phyloP scores from a whole-genome alignment of 768 basidiomycete genomes.

The Naganishia antarctica region DNA sequence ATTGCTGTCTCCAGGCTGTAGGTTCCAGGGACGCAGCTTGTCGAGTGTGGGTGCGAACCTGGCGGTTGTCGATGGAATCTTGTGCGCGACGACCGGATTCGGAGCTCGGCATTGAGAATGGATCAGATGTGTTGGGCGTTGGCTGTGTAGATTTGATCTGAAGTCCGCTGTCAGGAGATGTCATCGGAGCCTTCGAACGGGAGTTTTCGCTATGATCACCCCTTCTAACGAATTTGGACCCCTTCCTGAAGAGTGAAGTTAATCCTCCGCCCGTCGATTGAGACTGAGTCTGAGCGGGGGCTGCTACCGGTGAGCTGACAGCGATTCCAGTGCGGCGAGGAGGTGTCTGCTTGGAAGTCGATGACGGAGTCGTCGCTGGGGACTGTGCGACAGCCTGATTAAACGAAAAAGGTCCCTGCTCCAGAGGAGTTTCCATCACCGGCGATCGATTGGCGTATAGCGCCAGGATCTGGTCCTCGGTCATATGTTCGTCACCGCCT shows the following conservation, averaged over 20 bases:
- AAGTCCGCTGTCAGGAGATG: neutral
- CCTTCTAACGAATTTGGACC: slow-evolving; percentile 1
- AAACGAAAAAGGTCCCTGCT: slow-evolving; percentile 8
- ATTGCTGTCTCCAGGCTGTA: slow-evolving; percentile 21
- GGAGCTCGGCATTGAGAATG: neutral
- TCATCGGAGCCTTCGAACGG: neutral
- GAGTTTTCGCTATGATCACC: slow-evolving; percentile 13
- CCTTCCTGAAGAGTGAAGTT: slow-evolving; percentile 10
- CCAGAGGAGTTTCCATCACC: slow-evolving; percentile 5
- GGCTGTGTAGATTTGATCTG: no score
- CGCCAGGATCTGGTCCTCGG: slow-evolving; percentile 8
- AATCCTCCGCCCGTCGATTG: slow-evolving; percentile 1
- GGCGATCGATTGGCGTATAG: slow-evolving; percentile 8
- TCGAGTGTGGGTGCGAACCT: slow-evolving; percentile 1
- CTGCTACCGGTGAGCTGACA: neutral
- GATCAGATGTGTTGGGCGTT: no score
- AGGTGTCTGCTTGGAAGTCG: neutral
- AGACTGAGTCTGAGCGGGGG: neutral
- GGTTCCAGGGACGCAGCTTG: slow-evolving; percentile 11
- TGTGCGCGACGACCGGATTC: neutral
- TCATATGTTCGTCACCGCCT: neutral
- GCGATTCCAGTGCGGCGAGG: neutral
- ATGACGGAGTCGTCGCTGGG: neutral
- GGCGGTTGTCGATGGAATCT: neutral
- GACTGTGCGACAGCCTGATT: neutral